These are phyloP conservation scores for Camellia sinensis DNA, from an alignment of 148 eudicot species.

Conservation along the genomic window DNA sequence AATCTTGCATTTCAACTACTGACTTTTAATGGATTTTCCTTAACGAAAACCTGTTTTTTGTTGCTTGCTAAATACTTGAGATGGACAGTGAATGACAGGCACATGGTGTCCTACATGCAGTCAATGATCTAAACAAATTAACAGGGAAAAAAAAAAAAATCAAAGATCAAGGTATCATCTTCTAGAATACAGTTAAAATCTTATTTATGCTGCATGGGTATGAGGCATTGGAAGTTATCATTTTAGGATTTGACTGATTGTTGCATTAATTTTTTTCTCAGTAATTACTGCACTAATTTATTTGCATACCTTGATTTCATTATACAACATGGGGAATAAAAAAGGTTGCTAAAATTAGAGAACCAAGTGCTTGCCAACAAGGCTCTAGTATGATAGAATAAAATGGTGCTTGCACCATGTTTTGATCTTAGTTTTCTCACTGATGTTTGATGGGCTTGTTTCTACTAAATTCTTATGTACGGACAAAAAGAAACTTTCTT, in stretches of 20 bases:
- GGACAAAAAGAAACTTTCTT: background rate
- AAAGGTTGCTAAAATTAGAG: background rate
- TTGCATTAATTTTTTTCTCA: too few species aligned
- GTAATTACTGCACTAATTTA: background rate
- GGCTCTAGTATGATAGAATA: background rate
- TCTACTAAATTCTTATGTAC: background rate
- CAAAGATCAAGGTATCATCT: background rate
- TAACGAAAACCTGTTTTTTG: too few species aligned
- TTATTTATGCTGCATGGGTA: background rate
- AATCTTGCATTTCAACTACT: background rate
- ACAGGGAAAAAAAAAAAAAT: background rate
- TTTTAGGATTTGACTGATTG: background rate
- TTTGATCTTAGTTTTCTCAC: background rate
- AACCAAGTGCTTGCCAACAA: background rate
- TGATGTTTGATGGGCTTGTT: background rate
- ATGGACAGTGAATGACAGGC: too few species aligned
- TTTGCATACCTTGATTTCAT: background rate
- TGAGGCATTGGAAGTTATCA: background rate
- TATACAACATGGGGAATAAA: background rate
- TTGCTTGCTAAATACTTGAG: background rate
- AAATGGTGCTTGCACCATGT: background rate
- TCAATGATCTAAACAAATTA: too few species aligned
- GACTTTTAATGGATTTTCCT: background rate
- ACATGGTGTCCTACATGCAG: too few species aligned
- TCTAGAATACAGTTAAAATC: background rate